Evolutionary conservation across 78 protist species (phyloP), one percentile per base, ranked within the genome.

Genomic region (Polysphondylium violaceum): DNA sequence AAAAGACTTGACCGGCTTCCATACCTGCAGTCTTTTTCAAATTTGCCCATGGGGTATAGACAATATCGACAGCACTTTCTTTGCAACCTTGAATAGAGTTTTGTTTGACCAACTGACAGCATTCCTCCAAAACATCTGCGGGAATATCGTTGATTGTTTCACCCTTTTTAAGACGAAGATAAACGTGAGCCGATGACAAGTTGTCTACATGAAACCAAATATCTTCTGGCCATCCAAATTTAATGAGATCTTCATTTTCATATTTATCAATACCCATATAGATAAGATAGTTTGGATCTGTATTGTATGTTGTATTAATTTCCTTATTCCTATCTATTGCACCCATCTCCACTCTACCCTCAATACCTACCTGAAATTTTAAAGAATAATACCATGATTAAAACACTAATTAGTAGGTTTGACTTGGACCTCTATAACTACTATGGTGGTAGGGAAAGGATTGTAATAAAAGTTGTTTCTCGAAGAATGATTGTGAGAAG

Each of bases 151-250:
- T 73, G 31, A 87, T 47, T 16, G 74, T 92, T 65, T 78, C 50
- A 0, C 96, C 99, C 17, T 35, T 41, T 1, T 56, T 76, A 23
- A 97, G 51, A 21, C 99, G 75, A 11, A 98, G 36, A 87, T 98
- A 98, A 8, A 98, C 96, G 87, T 98, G 99, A 3, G 99, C 99
- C n/a, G 97, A 92, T 5, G 97, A 94, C 9, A 89, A 74, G 41
- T 68, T 44, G 79, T 97, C 98, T n/a, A 98, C 99, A 89, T 98
- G 99, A 60, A 98, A 98, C 96, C 94, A 59, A 38, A 97, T 38
- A 67, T 97, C 99, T 27, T 96, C 98, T 5, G 96, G 97, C 94
- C 92, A 97, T n/a, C 97, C 98, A 29, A 83, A 87, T 40, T 58
- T 85, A 71, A 98, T 96, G 17, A 98, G 72, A n/a, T 95, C 98